Evolutionary conservation across 2,329 filamentous ascomycete species (phyloP).

Genomic region (Botrytis paeoniae): DNA sequence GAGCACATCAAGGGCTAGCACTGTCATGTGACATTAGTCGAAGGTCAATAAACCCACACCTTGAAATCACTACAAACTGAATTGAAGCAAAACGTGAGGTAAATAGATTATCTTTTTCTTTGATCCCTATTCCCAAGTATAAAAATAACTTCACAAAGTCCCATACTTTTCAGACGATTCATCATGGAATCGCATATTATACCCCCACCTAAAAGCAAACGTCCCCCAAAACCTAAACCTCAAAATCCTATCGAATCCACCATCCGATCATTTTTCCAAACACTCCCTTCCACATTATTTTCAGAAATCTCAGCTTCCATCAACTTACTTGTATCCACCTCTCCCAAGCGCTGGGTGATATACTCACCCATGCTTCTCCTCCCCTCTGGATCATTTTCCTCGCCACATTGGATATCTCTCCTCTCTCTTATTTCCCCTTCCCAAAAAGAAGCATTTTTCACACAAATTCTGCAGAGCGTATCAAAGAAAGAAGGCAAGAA

Average conservation of each 20-base stretch:
- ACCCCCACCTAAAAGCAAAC: background rate
- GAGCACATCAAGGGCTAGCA: background rate
- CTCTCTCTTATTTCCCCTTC: background rate
- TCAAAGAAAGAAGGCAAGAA: conserved; percentile 42
- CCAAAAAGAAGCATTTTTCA: conserved; percentile 44
- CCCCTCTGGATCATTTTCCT: conserved; percentile 57
- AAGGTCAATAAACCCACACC: background rate
- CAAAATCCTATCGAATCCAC: conserved; percentile 41
- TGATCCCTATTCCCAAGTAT: background rate
- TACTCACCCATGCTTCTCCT: conserved; percentile 62
- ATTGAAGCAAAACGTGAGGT: background rate
- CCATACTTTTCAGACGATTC: background rate
- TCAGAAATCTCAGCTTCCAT: conserved; percentile 24
- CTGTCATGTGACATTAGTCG: fast-evolving
- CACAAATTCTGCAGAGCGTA: conserved; percentile 47
- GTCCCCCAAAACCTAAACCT: conserved; percentile 36
- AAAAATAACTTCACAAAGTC: background rate
- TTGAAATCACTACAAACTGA: background rate
- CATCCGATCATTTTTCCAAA: conserved; percentile 40
- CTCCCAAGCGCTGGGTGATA: conserved; percentile 56
- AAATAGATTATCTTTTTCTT: background rate
- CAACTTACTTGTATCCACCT: conserved; percentile 22
- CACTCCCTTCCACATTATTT: conserved; percentile 27
- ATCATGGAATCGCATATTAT: background rate
- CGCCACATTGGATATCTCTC: conserved; percentile 29